These are phyloP conservation scores for Kwoniella heveanensis DNA, from an alignment of 768 basidiomycete genomes.

Conservation along the genomic window DNA sequence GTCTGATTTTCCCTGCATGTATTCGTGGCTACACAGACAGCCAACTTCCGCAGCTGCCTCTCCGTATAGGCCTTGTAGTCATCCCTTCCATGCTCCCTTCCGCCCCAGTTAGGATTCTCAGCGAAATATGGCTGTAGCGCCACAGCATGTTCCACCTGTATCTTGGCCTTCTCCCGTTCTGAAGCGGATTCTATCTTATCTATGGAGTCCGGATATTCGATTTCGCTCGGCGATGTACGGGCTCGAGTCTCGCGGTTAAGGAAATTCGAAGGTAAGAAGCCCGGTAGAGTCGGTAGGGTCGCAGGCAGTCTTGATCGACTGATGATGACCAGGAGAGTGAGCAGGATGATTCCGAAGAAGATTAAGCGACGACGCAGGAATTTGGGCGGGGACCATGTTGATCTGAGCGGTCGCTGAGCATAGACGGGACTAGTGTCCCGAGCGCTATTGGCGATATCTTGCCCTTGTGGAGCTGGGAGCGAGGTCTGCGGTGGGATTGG, in stretches of 20 bases:
- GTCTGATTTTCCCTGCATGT: constrained; percentile 27
- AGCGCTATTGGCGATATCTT: neutral
- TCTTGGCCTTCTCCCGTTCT: constrained; percentile 8
- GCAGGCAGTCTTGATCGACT: neutral
- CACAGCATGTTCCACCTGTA: constrained; percentile 7
- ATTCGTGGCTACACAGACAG: constrained; percentile 22
- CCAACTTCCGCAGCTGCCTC: constrained; percentile 17
- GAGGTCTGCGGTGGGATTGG: neutral
- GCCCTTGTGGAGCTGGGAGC: neutral
- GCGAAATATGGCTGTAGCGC: constrained; percentile 13
- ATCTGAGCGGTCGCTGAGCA: neutral
- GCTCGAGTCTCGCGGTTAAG: neutral
- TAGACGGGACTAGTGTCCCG: neutral
- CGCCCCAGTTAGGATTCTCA: constrained; percentile 18
- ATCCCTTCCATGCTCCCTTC: constrained; percentile 17
- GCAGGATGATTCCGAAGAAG: neutral
- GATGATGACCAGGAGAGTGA: neutral
- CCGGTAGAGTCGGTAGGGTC: neutral
- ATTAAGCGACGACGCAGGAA: neutral
- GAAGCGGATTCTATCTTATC: constrained; percentile 7
- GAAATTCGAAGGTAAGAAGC: neutral
- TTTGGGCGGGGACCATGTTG: neutral
- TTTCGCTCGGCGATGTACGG: neutral
- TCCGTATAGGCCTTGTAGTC: constrained; percentile 26
- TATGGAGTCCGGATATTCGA: neutral